phyloP scores from a whole-genome alignment of 2,329 filamentous ascomycete species.

The Beauveria australis region DNA sequence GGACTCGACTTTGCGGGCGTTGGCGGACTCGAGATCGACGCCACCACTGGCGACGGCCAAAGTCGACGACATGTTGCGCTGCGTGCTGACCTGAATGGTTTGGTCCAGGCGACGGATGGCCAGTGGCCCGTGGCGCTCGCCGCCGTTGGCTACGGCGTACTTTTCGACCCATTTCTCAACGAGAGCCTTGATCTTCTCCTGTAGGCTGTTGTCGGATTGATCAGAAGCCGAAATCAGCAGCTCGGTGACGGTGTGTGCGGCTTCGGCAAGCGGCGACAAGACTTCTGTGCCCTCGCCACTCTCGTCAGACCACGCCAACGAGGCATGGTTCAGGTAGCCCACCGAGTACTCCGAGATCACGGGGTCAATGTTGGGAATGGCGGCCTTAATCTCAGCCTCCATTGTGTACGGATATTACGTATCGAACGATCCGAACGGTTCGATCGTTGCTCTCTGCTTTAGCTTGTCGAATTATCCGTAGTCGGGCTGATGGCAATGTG shows the following conservation, averaged over 20 bases:
- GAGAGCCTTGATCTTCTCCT: slow-evolving; percentile 70
- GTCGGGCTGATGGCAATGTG: background rate
- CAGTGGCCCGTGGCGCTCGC: slow-evolving; percentile 64
- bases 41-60: slow-evolving; percentile 74
- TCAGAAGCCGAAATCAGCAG: slow-evolving; percentile 91
- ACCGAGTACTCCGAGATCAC: slow-evolving; percentile 87
- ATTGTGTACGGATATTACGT: slow-evolving; percentile 37
- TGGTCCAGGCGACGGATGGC: slow-evolving; percentile 82
- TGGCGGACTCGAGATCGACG: slow-evolving; percentile 91
- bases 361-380: slow-evolving; percentile 80
- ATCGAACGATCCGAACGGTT: background rate
- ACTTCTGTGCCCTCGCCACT: slow-evolving; percentile 48
- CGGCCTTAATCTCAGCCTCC: slow-evolving; percentile 79
- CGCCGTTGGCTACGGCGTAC: slow-evolving; percentile 66
- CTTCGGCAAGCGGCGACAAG: slow-evolving; percentile 71
- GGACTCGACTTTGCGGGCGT: slow-evolving; percentile 88
- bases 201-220: slow-evolving; percentile 59
- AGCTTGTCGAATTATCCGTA: background rate
- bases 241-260: slow-evolving; percentile 75
- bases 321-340: slow-evolving; percentile 90
- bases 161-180: slow-evolving; percentile 85
- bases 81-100: slow-evolving; percentile 86
- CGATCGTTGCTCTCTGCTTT: background rate
- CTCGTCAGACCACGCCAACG: slow-evolving; percentile 70
- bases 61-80: slow-evolving; percentile 94